A percentile compares a stretch with the other conserved stretches of the same genome.
phyloP scores from a whole-genome alignment of 2,329 filamentous ascomycete species.

The Microcyclosporella mali region DNA sequence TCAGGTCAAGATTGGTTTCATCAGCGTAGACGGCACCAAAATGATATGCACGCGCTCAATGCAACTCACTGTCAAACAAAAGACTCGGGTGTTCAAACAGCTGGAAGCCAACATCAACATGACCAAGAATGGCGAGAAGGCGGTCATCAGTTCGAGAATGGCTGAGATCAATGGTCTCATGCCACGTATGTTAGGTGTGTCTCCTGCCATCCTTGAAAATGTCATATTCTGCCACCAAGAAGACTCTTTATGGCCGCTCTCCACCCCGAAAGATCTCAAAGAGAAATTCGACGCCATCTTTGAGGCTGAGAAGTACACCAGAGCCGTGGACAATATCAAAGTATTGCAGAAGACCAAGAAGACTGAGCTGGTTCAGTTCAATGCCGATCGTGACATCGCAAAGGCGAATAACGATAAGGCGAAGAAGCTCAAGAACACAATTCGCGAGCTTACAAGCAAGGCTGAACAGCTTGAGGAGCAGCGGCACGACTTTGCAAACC shows the following conservation, averaged over 20 bases:
- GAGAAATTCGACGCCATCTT: conserved; percentile 98
- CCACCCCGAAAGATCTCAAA: conserved; percentile 76
- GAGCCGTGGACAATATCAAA: conserved; percentile 94
- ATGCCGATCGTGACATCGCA: conserved; percentile 68
- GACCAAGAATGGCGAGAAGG: conserved; percentile 71
- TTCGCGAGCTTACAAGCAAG: conserved; percentile 31
- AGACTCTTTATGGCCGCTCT: conserved; percentile 94
- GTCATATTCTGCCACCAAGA: conserved; percentile 99
- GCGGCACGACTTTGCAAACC: conserved; percentile 55
- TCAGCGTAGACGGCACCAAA: conserved; percentile 66
- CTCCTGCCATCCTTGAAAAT: conserved; percentile 79
- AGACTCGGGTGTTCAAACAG: conserved; percentile 68
- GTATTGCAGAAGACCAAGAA: conserved; percentile 74
- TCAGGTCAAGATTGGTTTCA: conserved; percentile 86
- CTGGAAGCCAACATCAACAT: conserved; percentile 74
- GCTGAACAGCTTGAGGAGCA: conserved; percentile 55
- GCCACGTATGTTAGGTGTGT: conserved; percentile 81
- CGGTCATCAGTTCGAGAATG: conserved; percentile 70
- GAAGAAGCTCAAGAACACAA: conserved; percentile 58
- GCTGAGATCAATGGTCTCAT: conserved; percentile 70
- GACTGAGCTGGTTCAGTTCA: conserved; percentile 65
- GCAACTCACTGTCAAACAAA: conserved; percentile 82
- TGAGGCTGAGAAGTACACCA: conserved; percentile 92
- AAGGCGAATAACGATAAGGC: conserved; percentile 82
- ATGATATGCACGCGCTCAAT: conserved; percentile 80